Evolutionary conservation across 148 eudicot genomes (phyloP), one percentile per base, ranked within the genome.

Genomic region (Cornus suecica): DNA sequence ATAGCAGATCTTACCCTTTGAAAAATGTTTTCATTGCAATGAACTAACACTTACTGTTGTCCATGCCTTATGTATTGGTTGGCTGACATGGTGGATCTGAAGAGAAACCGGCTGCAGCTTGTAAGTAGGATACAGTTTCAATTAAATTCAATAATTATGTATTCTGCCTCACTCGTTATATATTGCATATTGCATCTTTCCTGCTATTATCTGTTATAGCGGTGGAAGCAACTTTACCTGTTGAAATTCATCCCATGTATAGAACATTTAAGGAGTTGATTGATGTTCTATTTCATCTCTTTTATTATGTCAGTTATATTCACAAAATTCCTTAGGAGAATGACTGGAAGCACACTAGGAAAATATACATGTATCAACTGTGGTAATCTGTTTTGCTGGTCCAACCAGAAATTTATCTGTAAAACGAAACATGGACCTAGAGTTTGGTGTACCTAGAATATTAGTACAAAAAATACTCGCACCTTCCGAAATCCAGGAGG

Each of bases 71-170:
- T 82, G 60, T 80, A 78, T 69, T 81, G 75, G 72, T 81, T 80
- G 87, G 85, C 76, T 76, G 45, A 74, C 71, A 64, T 66, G 70
- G 78, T 72, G 80, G 85, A 79, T 83, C 76, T 73, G 85, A 78
- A 92, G 98, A 94, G 86, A 94, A 94, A 85, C 98, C 98, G 27
- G 97, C 98, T 58, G 95, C 93, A 54, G 83, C 91, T 80, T 84
- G 98, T 94, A 84, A 90, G 97, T 91, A 64, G 66, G 41, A n/a
- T 45, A 73, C 22, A 29, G 8, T 29, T 73, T 62, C 68, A 27
- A 42, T 34, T 34, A 22, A 31, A 4, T 41, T 66, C n/a, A 10
- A 60, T 26, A 37, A 32, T 0, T 15, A 18, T 22, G n/a, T 58
- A 22, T 58, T 24, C 1, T 61, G 6, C 26, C 32, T 73, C 30